Evolutionary conservation across 371 early-diverging fungal species (phyloP).

Genomic region (Neoconidiobolus thromboides): DNA sequence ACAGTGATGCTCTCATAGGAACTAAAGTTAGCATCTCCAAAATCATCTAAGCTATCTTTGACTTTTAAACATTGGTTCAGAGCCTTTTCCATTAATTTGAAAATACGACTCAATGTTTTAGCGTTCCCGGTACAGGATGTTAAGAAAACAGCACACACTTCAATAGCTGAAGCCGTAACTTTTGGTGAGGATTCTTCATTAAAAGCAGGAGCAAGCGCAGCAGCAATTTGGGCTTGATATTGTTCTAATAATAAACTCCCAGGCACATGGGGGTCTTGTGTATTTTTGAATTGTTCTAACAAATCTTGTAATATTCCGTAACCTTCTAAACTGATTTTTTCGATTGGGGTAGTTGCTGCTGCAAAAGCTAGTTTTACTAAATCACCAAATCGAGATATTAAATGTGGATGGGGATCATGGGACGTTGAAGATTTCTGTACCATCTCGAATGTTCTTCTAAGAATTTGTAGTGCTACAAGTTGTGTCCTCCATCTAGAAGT

Average conservation of each 20-base stretch:
- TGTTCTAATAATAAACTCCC: constrained; percentile 65
- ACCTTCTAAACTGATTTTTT: constrained; percentile 61
- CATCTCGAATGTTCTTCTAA: constrained; percentile 33
- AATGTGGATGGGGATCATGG: constrained; percentile 30
- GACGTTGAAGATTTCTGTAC: constrained; percentile 47
- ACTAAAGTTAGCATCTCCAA: constrained; percentile 28
- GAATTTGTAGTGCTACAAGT: constrained; percentile 56
- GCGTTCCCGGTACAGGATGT: constrained; percentile 69
- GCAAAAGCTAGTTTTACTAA: constrained; percentile 69
- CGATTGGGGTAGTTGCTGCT: constrained; percentile 63
- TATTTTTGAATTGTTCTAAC: constrained; percentile 41
- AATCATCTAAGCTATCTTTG: constrained; percentile 22
- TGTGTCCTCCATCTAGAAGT: constrained; percentile 83
- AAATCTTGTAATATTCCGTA: constrained; percentile 47
- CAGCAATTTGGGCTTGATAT: constrained; percentile 75
- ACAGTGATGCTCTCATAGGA: constrained; percentile 57
- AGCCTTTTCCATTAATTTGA: constrained; percentile 45
- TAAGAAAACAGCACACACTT: constrained; percentile 65
- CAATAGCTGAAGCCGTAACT: constrained; percentile 55
- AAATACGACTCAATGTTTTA: constrained; percentile 44
- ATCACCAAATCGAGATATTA: constrained; percentile 58
- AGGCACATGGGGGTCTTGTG: constrained; percentile 61
- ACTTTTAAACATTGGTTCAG: constrained; percentile 50
- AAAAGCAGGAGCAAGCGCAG: constrained; percentile 75
- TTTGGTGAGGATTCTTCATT: constrained; percentile 54